Percentiles rank a stretch among this genome's conserved stretches.
Conservation (phyloP, 768 basidiomycete species). For the Collybia sordida region DNA sequence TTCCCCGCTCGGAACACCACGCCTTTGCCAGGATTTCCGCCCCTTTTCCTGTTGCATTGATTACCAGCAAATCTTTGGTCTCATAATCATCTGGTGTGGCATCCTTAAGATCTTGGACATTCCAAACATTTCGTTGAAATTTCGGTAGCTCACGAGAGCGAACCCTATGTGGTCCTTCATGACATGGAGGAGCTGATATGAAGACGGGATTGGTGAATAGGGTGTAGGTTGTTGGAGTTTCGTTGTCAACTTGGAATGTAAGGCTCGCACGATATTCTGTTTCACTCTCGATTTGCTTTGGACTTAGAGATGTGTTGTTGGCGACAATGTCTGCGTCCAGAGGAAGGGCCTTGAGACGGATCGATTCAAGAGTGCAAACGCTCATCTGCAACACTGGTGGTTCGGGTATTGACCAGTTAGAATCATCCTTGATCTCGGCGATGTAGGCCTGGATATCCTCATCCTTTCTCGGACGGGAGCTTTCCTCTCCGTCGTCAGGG, state of each 20-base stretch:
- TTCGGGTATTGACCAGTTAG: not conserved
- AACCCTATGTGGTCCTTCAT: slow-evolving; percentile 1
- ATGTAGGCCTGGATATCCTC: slow-evolving; percentile 3
- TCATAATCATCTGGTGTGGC: not conserved
- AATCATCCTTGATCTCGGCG: slow-evolving; percentile 5
- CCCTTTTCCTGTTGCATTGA: slow-evolving; percentile 8
- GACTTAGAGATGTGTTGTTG: not conserved
- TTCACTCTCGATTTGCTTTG: not conserved
- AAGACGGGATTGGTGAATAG: slow-evolving; percentile 7
- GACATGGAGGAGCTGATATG: slow-evolving; percentile 3
- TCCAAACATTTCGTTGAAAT: slow-evolving; percentile 2
- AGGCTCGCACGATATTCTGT: slow-evolving; percentile 6
- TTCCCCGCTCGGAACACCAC: slow-evolving; percentile 9
- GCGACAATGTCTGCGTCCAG: slow-evolving; percentile 1
- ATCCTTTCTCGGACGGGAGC: not conserved
- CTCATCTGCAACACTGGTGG: slow-evolving; percentile 1
- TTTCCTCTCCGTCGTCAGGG: slow-evolving; percentile 1
- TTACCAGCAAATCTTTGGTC: slow-evolving; percentile 3
- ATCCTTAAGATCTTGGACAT: slow-evolving; percentile 4
- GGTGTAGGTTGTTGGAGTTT: not conserved
- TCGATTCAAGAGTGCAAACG: not conserved
- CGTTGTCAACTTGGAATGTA: slow-evolving; percentile 1
- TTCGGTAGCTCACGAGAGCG: slow-evolving; percentile 1
- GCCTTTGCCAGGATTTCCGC: slow-evolving; percentile 7
- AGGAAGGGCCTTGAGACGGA: slow-evolving; percentile 2